Evolutionary conservation across 2,329 filamentous ascomycete genomes (phyloP).

Genomic region (Verticillium nonalfalfae): DNA sequence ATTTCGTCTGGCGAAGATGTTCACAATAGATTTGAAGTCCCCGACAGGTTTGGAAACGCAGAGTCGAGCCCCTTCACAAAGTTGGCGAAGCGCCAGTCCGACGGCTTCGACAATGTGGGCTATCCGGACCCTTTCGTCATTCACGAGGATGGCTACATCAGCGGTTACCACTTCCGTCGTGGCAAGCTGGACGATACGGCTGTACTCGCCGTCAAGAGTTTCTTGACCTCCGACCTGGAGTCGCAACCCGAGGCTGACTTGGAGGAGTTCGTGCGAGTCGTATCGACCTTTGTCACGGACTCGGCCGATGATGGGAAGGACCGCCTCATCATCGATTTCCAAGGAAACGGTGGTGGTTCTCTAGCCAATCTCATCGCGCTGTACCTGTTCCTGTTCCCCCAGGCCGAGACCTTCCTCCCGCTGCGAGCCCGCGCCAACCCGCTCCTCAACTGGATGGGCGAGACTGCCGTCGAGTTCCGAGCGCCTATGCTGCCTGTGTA

Average conservation of each 20-base stretch:
- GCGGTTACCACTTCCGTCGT: slow-evolving; percentile 6
- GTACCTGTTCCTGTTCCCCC: slow-evolving; percentile 7
- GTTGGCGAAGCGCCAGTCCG: background rate
- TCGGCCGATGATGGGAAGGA: slow-evolving; percentile 40
- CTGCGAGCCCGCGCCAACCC: slow-evolving; percentile 9
- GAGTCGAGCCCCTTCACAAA: background rate
- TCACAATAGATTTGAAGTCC: slow-evolving; percentile 8
- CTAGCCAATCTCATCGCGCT: slow-evolving; percentile 5
- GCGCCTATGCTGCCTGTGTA: slow-evolving; percentile 2
- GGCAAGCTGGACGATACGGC: slow-evolving; percentile 3
- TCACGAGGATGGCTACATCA: slow-evolving; percentile 6
- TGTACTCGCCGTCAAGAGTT: slow-evolving; percentile 8
- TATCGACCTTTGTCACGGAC: slow-evolving; percentile 33
- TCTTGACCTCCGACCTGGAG: background rate
- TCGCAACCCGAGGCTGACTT: background rate
- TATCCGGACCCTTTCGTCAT: slow-evolving; percentile 7
- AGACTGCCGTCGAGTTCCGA: background rate
- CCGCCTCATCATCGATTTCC: slow-evolving; percentile 58
- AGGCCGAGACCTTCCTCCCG: slow-evolving; percentile 2
- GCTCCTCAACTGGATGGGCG: slow-evolving; percentile 6
- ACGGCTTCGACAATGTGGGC: background rate
- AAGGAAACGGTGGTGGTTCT: slow-evolving; percentile 53
- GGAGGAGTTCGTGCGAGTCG: slow-evolving; percentile 1
- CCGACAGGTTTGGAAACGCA: background rate
- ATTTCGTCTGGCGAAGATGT: slow-evolving; percentile 5